These are phyloP conservation scores for Xylaria sp. DNA, from an alignment of 2,329 filamentous ascomycete genomes.

Conservation along the genomic window DNA sequence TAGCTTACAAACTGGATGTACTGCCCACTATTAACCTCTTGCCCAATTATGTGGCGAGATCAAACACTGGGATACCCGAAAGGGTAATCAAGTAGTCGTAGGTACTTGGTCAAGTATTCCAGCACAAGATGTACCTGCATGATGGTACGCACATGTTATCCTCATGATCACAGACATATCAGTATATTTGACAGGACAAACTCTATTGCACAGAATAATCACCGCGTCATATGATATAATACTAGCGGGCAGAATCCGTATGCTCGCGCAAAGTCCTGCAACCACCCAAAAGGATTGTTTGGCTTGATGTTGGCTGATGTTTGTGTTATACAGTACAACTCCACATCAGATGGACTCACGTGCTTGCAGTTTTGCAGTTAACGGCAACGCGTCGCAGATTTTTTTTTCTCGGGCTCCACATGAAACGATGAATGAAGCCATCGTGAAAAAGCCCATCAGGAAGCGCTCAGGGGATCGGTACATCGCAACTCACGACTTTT, in stretches of 20 bases:
- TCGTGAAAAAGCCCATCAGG: constrained; percentile 43
- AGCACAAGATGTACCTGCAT: too few relatives aligned
- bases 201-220: background rate
- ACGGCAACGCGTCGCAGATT: constrained; percentile 28
- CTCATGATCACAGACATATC: background rate
- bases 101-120: background rate
- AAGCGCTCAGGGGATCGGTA: constrained; percentile 22
- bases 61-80: constrained; percentile 14
- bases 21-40: background rate
- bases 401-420: constrained; percentile 29
- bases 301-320: constrained; percentile 4
- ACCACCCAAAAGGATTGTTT: background rate
- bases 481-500: constrained; percentile 26
- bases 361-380: constrained; percentile 16
- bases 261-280: constrained; percentile 8
- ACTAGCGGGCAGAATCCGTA: background rate
- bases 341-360: constrained; percentile 20
- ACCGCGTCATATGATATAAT: constrained; percentile 26
- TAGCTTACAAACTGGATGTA: background rate
- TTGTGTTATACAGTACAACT: constrained; percentile 8
- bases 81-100: constrained; percentile 27
- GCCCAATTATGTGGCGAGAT: constrained; percentile 23
- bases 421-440: constrained; percentile 35
- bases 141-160: background rate
- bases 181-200: background rate